These are phyloP conservation scores for Mycena haematopus DNA, from an alignment of 768 basidiomycete species.

Conservation along the genomic window DNA sequence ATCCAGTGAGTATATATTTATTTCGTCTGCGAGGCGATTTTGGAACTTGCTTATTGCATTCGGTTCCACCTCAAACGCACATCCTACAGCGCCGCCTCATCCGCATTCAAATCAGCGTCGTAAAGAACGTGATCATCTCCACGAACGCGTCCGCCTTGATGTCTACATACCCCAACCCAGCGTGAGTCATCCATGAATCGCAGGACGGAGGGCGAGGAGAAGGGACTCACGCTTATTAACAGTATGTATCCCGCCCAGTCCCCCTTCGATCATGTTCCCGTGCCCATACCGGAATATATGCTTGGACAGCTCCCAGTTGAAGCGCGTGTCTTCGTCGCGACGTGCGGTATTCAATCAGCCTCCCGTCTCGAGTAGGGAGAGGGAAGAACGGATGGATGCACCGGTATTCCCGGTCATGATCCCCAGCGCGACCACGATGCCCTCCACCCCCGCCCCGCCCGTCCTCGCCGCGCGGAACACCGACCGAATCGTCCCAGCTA, in stretches of 20 bases:
- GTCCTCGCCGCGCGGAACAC: conserved; percentile 36
- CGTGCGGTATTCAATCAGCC: neutral
- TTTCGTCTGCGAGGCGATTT: no score
- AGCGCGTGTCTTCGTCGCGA: conserved; percentile 48
- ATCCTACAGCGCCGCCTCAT: conserved; percentile 13
- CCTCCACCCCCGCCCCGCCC: conserved; percentile 14
- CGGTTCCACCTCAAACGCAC: no score
- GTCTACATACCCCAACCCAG: no score
- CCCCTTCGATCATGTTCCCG: conserved; percentile 31
- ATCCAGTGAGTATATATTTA: no score
- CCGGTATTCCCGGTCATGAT: conserved; percentile 45
- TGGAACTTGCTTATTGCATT: no score
- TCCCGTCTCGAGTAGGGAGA: neutral
- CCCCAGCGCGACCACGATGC: conserved; percentile 35
- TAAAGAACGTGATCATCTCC: conserved; percentile 27
- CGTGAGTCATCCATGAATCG: neutral
- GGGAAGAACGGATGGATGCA: conserved; percentile 12
- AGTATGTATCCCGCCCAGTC: conserved; percentile 46
- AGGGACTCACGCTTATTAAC: conserved; percentile 53
- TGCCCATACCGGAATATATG: conserved; percentile 58
- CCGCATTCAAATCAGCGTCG: conserved; percentile 24
- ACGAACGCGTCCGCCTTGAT: conserved; percentile 14
- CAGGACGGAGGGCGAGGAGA: neutral
- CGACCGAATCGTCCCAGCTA: conserved; percentile 51
- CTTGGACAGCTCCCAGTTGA: conserved; percentile 40